Evolutionary conservation across 768 basidiomycete species (phyloP).

Genomic region (Dentipellis sp.): DNA sequence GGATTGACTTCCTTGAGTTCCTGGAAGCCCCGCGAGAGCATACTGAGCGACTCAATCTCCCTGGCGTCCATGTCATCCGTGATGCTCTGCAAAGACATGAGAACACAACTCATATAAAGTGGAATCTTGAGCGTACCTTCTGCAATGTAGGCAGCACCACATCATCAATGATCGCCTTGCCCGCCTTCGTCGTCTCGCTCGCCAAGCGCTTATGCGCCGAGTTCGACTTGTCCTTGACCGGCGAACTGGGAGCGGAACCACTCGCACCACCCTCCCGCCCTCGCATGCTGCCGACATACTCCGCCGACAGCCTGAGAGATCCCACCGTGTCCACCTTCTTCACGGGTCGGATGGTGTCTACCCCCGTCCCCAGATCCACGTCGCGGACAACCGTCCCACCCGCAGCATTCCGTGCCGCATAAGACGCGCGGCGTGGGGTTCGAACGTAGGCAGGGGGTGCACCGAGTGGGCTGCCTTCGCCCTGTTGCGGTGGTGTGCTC

Average conservation of each 20-base stretch:
- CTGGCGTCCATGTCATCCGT: conserved; percentile 81
- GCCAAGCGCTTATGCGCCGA: conserved; percentile 36
- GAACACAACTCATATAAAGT: not conserved
- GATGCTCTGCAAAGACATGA: conserved; percentile 38
- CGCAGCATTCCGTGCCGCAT: conserved; percentile 60
- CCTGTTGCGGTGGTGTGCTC: conserved; percentile 25
- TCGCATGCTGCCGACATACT: conserved; percentile 69
- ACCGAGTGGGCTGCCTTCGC: conserved; percentile 32
- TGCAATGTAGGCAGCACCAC: conserved; percentile 75
- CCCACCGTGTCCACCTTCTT: conserved; percentile 82
- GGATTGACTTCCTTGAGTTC: conserved; percentile 81
- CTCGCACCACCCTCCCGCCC: conserved; percentile 31
- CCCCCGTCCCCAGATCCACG: conserved; percentile 79
- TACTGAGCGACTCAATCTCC: conserved; percentile 82
- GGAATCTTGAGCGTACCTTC: conserved; percentile 50
- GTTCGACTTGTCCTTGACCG: conserved; percentile 25
- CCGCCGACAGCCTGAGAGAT: conserved; percentile 68
- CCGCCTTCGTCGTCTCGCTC: conserved; percentile 58
- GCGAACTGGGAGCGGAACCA: conserved; percentile 35
- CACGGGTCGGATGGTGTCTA: conserved; percentile 87
- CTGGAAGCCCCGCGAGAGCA: conserved; percentile 82
- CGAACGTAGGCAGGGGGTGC: conserved; percentile 70
- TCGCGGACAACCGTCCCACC: conserved; percentile 72
- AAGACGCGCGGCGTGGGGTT: conserved; percentile 61
- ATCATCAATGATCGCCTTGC: conserved; percentile 65